Conservation (phyloP, 2,329 filamentous ascomycete genomes). For the Sclerotinia trifoliorum region DNA sequence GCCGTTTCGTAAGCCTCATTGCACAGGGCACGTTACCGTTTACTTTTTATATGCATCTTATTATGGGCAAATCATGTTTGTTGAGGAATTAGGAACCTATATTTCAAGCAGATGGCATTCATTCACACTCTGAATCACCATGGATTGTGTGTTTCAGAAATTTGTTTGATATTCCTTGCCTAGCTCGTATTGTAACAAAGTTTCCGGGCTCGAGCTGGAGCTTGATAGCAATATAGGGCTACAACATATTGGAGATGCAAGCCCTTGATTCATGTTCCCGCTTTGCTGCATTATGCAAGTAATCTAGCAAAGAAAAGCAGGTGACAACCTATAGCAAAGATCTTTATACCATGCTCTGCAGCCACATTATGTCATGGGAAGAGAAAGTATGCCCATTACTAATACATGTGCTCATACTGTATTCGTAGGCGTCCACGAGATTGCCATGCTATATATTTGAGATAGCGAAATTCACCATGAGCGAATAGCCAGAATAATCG, state of each 20-base stretch:
- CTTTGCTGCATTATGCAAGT: background rate
- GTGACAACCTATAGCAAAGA: background rate
- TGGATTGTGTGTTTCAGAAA: background rate
- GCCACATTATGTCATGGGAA: background rate
- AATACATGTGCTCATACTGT: background rate
- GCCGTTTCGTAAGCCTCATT: conserved; percentile 1
- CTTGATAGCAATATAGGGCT: background rate
- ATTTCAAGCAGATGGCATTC: background rate
- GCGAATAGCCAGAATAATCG: background rate
- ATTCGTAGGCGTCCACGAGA: background rate
- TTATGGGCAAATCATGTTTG: background rate
- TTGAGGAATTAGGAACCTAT: background rate
- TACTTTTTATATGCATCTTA: background rate
- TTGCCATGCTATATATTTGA: background rate
- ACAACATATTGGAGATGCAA: background rate
- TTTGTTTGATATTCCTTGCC: background rate
- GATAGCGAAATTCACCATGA: background rate
- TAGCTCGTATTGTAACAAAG: background rate
- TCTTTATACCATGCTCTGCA: background rate
- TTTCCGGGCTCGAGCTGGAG: no score
- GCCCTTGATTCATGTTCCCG: background rate
- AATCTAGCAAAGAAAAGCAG: background rate
- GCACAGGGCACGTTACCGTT: background rate
- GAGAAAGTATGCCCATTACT: background rate
- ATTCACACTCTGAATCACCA: background rate